These are phyloP conservation scores for Andrographis paniculata DNA, from an alignment of 305 asterid species.

Conservation along the genomic window DNA sequence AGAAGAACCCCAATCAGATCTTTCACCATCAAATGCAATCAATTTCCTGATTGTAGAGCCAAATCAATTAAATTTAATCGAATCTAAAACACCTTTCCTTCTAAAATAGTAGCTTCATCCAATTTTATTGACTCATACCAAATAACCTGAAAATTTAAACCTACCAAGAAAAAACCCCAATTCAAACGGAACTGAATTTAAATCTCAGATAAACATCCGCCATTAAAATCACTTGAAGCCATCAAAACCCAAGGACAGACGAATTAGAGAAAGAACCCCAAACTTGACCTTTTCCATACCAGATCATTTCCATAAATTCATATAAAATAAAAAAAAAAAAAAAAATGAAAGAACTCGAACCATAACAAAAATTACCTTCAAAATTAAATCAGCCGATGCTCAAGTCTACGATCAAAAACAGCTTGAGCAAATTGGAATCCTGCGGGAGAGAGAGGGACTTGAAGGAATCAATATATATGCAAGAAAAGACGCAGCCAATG, in stretches of 20 bases:
- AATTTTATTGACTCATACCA: too few relatives aligned
- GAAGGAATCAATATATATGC: too few relatives aligned
- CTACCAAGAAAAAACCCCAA: background rate
- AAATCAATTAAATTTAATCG: background rate
- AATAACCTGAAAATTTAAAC: background rate
- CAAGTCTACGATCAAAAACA: slow-evolving; percentile 15
- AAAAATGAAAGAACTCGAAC: background rate
- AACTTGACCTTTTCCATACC: background rate
- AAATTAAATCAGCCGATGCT: slow-evolving; percentile 8
- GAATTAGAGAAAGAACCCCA: too few relatives aligned
- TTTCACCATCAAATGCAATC: background rate
- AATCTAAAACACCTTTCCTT: too few relatives aligned
- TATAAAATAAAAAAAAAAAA: slow-evolving; percentile 1
- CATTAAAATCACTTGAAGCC: too few relatives aligned
- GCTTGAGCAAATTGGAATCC: slow-evolving; percentile 24
- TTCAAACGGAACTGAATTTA: too few relatives aligned
- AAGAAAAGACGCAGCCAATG: slow-evolving; percentile 17
- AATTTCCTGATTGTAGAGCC: background rate
- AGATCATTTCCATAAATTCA: slow-evolving; percentile 15
- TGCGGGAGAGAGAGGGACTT: slow-evolving; percentile 15
- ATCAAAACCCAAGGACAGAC: too few relatives aligned
- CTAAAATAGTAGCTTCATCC: too few relatives aligned
- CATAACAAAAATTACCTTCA: slow-evolving; percentile 14
- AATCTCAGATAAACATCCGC: too few relatives aligned
- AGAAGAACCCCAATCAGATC: too few relatives aligned